A percentile compares a stretch with the other conserved stretches of the same genome.
phyloP scores from a whole-genome alignment of 495 filamentous ascomycete species.

The Evernia prunastri region DNA sequence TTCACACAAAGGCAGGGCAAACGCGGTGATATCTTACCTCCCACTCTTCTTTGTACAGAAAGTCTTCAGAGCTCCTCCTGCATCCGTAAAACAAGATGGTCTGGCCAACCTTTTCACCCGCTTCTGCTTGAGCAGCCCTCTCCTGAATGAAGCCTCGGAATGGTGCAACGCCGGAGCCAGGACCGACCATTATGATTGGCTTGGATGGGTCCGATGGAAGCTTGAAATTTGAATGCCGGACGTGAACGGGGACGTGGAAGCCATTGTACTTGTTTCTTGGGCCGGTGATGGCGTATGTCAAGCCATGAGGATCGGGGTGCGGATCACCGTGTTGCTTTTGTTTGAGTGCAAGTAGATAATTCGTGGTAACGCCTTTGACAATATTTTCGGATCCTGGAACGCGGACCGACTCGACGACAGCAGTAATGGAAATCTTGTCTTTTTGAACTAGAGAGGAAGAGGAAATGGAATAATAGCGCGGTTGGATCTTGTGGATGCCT shows the following conservation, averaged over 20 bases:
- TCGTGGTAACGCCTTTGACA: constrained; percentile 92
- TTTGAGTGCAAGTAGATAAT: constrained; percentile 93
- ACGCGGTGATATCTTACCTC: constrained; percentile 50
- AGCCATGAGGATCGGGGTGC: constrained; percentile 74
- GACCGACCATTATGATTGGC: constrained; percentile 92
- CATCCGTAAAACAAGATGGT: constrained; percentile 95
- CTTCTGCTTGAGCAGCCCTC: constrained; percentile 69
- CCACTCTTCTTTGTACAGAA: constrained; percentile 87
- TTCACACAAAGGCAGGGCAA: neutral
- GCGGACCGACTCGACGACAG: constrained; percentile 78
- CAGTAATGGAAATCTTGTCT: constrained; percentile 88
- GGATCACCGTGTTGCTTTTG: constrained; percentile 93
- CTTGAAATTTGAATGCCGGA: constrained; percentile 99
- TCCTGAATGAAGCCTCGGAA: constrained; percentile 96
- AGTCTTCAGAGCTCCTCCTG: constrained; percentile 77
- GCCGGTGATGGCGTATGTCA: constrained; percentile 82
- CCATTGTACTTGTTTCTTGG: constrained; percentile 97
- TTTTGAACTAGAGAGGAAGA: constrained; percentile 93
- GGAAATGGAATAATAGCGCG: constrained; percentile 98
- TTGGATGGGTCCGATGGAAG: constrained; percentile 90
- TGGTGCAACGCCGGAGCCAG: constrained; percentile 93
- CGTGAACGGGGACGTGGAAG: constrained; percentile 89
- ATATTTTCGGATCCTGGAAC: constrained; percentile 73
- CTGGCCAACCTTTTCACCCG: constrained; percentile 79
- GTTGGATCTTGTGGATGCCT: constrained; percentile 87